A percentile compares a stretch with the other conserved stretches of the same genome.
These are phyloP conservation scores for Musa balbisiana DNA, from an alignment of 202 grass and related monocot genomes.

Conservation along the genomic window DNA sequence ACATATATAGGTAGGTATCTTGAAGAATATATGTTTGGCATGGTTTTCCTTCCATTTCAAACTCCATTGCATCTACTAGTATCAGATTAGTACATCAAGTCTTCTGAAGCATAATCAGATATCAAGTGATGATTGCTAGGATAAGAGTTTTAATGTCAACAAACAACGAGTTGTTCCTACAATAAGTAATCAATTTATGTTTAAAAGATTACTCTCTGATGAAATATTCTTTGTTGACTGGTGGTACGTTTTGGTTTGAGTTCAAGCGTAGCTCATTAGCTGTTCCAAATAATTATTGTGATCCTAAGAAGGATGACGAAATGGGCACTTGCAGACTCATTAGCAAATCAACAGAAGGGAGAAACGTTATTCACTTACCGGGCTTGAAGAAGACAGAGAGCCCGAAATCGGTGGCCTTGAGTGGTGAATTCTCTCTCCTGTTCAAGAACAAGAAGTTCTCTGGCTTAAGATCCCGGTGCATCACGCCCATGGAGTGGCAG, in stretches of 20 bases:
- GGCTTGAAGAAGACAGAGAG: constrained; percentile 89
- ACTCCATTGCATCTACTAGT: not conserved
- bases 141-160: not conserved
- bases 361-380: constrained; percentile 27
- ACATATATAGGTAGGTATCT: not conserved
- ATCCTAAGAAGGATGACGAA: too few species aligned
- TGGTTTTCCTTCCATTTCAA: not conserved
- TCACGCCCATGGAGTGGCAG: constrained; percentile 96
- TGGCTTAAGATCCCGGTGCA: constrained; percentile 93
- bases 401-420: constrained; percentile 93
- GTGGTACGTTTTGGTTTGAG: too few species aligned
- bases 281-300: too few species aligned
- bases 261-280: too few species aligned
- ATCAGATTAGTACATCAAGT: not conserved
- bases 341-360: not conserved
- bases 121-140: too few species aligned
- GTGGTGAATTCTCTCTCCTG: constrained; percentile 68
- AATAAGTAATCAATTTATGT: not conserved
- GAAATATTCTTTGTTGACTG: not conserved
- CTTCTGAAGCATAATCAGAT: not conserved
- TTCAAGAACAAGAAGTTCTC: constrained; percentile 90
- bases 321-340: too few species aligned
- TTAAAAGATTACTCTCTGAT: not conserved
- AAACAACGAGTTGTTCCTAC: not conserved
- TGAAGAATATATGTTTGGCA: not conserved